Evolutionary conservation across 495 filamentous ascomycete genomes (phyloP), one percentile per base, ranked within the genome.

Genomic region (Lepraria neglecta): DNA sequence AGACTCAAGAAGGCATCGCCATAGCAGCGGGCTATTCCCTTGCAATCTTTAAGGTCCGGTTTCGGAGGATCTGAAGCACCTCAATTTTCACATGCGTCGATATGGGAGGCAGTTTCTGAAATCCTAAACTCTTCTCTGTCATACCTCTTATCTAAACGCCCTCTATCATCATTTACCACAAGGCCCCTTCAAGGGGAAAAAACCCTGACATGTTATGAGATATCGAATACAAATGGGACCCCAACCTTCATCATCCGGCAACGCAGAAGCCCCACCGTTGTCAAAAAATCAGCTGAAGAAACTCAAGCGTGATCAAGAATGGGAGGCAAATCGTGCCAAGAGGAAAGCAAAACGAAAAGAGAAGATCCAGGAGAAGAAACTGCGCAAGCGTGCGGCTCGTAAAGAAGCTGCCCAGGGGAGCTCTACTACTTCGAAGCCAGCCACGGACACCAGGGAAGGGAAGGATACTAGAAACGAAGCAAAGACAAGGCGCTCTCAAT

Each of bases 281-380:
- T 96, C 94, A 14, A 98, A 96, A 65, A 92, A 84, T 64, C 85
- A 90, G 63, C 71, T 84, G 51, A 96, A 92, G 72, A 91, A 88
- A 67, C 75, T 90, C 30, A 79, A 74, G 35, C 80, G 81, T 38
- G 76, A 80, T 60, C 76, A 89, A 69, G 72, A 76, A 69, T 92
- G 85, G 83, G 88, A 91, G 58, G 80, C 79, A 7, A 79, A 78
- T 15, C 84, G 82, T 56, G 84, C 84, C 15, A 74, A 78, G n/a
- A 88, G 91, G 68, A 91, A 87, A 67, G 73, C 68, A 6, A 81
- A 82, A 53, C 85, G 89, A 31, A 89, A 86, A 70, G 85, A 91
- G 61, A 91, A 91, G 70, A 74, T 79, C 6, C 75, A 80, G 51
- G 79, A 82, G 21, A 85, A 82, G 62, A 86, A 86, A 61, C 80